These are phyloP conservation scores for Saccharomycopsis hybrid DNA, from an alignment of 1,139 yeast species.

Conservation along the genomic window DNA sequence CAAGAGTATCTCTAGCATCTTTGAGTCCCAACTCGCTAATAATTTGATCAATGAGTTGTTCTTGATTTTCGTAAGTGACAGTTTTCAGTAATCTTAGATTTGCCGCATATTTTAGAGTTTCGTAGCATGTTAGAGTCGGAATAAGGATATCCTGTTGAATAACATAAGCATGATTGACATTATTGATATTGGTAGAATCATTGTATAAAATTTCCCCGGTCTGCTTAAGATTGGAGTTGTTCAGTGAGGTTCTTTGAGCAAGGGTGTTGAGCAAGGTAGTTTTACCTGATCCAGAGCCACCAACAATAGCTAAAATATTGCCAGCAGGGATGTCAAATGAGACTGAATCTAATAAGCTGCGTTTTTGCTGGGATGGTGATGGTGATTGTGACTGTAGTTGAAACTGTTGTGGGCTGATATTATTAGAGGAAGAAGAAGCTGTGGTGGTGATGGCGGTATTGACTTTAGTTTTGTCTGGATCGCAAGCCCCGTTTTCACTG, in stretches of 20 bases:
- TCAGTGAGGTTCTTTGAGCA: slow-evolving; percentile 46
- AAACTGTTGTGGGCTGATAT: too few species aligned
- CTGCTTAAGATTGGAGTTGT: slow-evolving; percentile 5
- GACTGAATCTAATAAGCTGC: slow-evolving; percentile 34
- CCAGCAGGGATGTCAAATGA: slow-evolving; percentile 51
- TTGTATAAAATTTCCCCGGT: slow-evolving; percentile 28
- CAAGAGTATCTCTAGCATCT: slow-evolving; percentile 52
- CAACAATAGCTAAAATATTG: slow-evolving; percentile 63
- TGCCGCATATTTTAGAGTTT: slow-evolving; percentile 64
- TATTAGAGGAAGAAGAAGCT: too few species aligned
- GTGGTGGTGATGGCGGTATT: too few species aligned
- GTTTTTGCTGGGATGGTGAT: too few species aligned
- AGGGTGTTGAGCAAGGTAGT: slow-evolving; percentile 71
- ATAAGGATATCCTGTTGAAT: slow-evolving; percentile 71
- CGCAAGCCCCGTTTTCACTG: too few species aligned
- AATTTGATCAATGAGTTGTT: slow-evolving; percentile 49
- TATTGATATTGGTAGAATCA: slow-evolving; percentile 21
- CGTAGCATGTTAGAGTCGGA: slow-evolving; percentile 66
- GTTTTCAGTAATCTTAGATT: slow-evolving; percentile 51
- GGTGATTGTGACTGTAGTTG: too few species aligned
- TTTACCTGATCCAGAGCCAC: slow-evolving; percentile 85
- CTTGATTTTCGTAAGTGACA: slow-evolving; percentile 37
- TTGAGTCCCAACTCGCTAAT: slow-evolving; percentile 54
- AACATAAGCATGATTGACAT: slow-evolving; percentile 57
- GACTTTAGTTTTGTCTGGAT: too few species aligned